A percentile compares a stretch with the other conserved stretches of the same genome.
Evolutionary conservation across 164 flowering plant species (phyloP).

Genomic region (Liquidambar formosana): DNA sequence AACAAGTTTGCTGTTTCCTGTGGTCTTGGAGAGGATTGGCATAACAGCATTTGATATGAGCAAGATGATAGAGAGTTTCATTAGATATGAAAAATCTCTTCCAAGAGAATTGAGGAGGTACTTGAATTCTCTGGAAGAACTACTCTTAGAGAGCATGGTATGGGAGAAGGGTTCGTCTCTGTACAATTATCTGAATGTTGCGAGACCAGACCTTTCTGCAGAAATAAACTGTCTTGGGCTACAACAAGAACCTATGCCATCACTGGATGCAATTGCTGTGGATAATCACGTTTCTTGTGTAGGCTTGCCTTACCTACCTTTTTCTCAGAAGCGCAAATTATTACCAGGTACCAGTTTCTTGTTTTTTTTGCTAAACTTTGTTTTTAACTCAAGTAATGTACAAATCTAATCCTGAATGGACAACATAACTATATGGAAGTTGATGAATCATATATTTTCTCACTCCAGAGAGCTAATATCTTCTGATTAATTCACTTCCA

Average conservation of each 20-base stretch:
- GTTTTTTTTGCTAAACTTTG: too few species aligned
- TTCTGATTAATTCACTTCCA: too few species aligned
- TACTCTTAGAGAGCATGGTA: slow-evolving; percentile 94
- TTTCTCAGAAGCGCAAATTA: too few species aligned
- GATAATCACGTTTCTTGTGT: slow-evolving; percentile 58
- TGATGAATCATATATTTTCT: too few species aligned
- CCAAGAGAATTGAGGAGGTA: slow-evolving; percentile 94
- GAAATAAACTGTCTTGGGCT: slow-evolving; percentile 82
- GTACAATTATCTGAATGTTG: slow-evolving; percentile 92
- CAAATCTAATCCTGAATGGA: too few species aligned
- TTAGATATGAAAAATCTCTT: slow-evolving; percentile 90
- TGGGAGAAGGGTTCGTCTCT: slow-evolving; percentile 98
- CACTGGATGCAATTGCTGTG: slow-evolving; percentile 86
- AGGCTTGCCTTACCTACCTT: slow-evolving; percentile 28
- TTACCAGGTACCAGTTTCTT: too few species aligned
- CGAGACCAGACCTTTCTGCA: slow-evolving; percentile 69
- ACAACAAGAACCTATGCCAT: slow-evolving; percentile 96
- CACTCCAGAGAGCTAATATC: too few species aligned
- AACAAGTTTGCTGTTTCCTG: slow-evolving; percentile 90
- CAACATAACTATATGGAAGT: too few species aligned
- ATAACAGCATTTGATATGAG: slow-evolving; percentile 98
- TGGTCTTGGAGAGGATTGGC: slow-evolving; percentile 88
- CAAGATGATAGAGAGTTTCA: slow-evolving; percentile 97
- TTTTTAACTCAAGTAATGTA: too few species aligned
- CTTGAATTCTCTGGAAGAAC: slow-evolving; percentile 89